These are phyloP conservation scores for Magnolia kwangsiensis DNA, from an alignment of 164 flowering plant genomes.

Conservation along the genomic window DNA sequence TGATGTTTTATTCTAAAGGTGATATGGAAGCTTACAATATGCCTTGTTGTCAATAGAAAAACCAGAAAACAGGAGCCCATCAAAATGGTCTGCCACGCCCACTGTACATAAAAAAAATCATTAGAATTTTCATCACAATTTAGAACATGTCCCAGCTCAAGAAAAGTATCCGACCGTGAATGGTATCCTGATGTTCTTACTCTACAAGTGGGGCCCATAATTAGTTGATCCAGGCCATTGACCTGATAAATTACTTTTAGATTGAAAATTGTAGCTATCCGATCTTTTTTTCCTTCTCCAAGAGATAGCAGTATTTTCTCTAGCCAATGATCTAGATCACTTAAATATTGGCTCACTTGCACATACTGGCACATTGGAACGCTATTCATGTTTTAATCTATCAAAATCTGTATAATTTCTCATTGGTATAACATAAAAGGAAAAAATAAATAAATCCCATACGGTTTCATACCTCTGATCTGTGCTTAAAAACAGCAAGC, in stretches of 20 bases:
- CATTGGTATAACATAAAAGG: background rate
- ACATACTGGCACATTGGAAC: background rate
- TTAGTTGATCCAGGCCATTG: background rate
- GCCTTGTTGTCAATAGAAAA: constrained; percentile 40
- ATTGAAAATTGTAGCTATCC: no score
- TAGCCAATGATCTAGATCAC: background rate
- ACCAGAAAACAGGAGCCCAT: constrained; percentile 44
- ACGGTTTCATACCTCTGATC: constrained; percentile 37
- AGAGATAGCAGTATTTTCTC: no score
- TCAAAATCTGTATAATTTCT: background rate
- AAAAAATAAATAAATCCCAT: background rate
- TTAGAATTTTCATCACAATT: background rate
- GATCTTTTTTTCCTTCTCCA: no score
- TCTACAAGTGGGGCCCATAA: background rate
- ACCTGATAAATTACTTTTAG: background rate
- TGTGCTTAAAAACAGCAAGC: constrained; percentile 33
- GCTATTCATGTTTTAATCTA: background rate
- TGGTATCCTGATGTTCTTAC: background rate
- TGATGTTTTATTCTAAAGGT: background rate
- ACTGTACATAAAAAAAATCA: constrained; percentile 27
- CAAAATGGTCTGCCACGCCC: constrained; percentile 55
- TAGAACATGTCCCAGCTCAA: background rate
- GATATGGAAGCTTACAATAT: constrained; percentile 35
- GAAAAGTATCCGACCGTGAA: background rate
- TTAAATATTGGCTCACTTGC: background rate